Conservation (phyloP, 371 early-diverging fungal species). For the Actinomortierella wolfii region DNA sequence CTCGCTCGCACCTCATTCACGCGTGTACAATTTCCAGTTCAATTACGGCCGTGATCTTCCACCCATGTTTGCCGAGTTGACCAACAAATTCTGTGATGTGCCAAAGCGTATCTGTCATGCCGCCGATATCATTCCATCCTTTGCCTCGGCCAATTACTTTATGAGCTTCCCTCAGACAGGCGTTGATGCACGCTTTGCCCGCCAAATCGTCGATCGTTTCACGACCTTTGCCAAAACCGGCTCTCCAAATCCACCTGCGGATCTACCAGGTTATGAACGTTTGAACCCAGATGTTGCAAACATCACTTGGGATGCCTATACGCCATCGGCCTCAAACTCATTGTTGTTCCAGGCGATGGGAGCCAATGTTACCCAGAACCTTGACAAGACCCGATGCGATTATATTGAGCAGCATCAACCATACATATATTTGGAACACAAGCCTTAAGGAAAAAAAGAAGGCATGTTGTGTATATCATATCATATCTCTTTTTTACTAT, state of each 20-base stretch:
- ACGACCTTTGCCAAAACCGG: constrained; percentile 1
- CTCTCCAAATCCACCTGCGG: not conserved
- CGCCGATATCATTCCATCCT: constrained; percentile 17
- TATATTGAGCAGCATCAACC: too few relatives aligned
- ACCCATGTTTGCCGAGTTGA: not conserved
- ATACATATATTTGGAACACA: too few relatives aligned
- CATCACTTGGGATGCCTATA: too few relatives aligned
- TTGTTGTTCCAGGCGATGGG: too few relatives aligned
- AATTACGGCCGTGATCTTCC: not conserved
- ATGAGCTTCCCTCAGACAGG: constrained; percentile 8
- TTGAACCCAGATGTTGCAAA: too few relatives aligned
- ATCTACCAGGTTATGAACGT: too few relatives aligned
- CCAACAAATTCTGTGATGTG: not conserved
- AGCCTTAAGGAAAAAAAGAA: too few relatives aligned
- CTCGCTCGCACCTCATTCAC: not conserved
- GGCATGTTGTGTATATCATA: too few relatives aligned
- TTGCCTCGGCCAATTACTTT: constrained; percentile 10
- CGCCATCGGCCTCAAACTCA: too few relatives aligned
- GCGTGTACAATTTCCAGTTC: constrained; percentile 3
- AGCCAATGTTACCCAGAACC: too few relatives aligned
- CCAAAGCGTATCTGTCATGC: constrained; percentile 11
- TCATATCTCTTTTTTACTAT: too few relatives aligned
- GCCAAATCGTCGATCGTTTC: constrained; percentile 10
- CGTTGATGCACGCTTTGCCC: constrained; percentile 30
- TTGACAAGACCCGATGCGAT: too few relatives aligned